phyloP scores from a whole-genome alignment of 2,329 filamentous ascomycete genomes.

The Cordyceps fumosorosea region DNA sequence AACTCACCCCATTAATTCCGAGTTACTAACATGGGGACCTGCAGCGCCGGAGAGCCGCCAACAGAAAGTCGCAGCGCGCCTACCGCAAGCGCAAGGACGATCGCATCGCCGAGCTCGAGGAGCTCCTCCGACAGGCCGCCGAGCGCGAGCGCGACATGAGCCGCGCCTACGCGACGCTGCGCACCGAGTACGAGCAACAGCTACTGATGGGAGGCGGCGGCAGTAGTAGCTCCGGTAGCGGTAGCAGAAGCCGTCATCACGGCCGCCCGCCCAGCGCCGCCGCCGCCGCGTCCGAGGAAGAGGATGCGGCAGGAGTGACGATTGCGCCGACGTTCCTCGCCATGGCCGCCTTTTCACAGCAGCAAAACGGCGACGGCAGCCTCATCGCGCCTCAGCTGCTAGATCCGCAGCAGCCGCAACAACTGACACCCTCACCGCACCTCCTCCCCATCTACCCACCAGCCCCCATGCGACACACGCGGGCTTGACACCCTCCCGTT shows the following conservation, averaged over 20 bases:
- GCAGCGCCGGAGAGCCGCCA: slow-evolving; percentile 27
- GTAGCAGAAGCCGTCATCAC: not conserved
- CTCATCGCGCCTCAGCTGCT: not conserved
- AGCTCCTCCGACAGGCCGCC: slow-evolving; percentile 45
- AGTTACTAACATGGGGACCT: not conserved
- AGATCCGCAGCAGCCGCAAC: not conserved
- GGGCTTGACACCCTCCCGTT: too few relatives aligned
- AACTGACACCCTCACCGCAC: not conserved
- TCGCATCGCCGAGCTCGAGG: slow-evolving; percentile 57
- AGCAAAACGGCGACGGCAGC: not conserved
- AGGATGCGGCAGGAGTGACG: not conserved
- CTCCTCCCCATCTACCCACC: not conserved
- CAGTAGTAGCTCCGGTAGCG: not conserved
- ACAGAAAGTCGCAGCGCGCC: slow-evolving; percentile 26
- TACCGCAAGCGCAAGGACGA: slow-evolving; percentile 39
- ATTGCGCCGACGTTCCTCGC: not conserved
- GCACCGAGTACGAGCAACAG: slow-evolving; percentile 37
- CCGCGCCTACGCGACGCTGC: slow-evolving; percentile 45
- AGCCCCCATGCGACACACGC: not conserved
- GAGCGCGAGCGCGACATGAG: slow-evolving; percentile 50
- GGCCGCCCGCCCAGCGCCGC: not conserved
- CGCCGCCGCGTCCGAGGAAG: not conserved
- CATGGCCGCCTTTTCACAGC: not conserved
- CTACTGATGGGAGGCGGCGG: slow-evolving; percentile 5
- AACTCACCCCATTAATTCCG: not conserved